phyloP scores from a whole-genome alignment of 768 basidiomycete species.

The Botryobasidium botryosum region DNA sequence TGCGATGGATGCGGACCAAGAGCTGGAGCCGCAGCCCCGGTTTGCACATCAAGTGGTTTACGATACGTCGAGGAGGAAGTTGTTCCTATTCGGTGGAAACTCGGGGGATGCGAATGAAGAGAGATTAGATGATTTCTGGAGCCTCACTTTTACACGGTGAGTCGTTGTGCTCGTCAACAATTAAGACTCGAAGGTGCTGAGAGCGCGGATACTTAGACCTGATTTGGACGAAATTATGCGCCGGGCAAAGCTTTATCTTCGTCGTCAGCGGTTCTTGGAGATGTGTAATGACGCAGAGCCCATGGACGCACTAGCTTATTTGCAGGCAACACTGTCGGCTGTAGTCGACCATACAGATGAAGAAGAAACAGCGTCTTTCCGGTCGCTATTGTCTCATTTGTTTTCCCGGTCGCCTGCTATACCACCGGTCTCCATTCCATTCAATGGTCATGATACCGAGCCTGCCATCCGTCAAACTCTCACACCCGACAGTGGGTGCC shows the following conservation, averaged over 20 bases:
- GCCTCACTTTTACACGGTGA: constrained; percentile 49
- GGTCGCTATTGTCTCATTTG: constrained; percentile 33
- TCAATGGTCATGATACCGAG: no score
- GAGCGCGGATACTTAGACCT: constrained; percentile 27
- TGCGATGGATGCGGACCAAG: neutral
- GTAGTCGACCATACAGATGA: constrained; percentile 53
- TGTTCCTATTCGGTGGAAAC: constrained; percentile 68
- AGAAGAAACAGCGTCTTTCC: constrained; percentile 44
- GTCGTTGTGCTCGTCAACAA: constrained; percentile 9
- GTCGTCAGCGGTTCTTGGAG: constrained; percentile 69
- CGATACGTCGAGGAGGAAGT: constrained; percentile 34
- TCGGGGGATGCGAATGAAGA: constrained; percentile 26
- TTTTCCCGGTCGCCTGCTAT: neutral
- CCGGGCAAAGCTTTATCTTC: constrained; percentile 42
- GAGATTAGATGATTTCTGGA: constrained; percentile 69
- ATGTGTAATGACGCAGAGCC: constrained; percentile 52
- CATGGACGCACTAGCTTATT: constrained; percentile 48
- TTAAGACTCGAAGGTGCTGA: neutral
- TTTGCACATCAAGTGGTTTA: constrained; percentile 73
- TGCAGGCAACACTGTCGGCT: constrained; percentile 49
- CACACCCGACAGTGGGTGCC: no score
- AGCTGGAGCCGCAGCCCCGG: constrained; percentile 34
- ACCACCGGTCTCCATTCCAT: neutral
- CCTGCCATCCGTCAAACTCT: no score
- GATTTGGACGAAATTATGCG: constrained; percentile 45